These are phyloP conservation scores for Eucalyptus grandis DNA, from an alignment of 345 rosid genomes.

Conservation along the genomic window DNA sequence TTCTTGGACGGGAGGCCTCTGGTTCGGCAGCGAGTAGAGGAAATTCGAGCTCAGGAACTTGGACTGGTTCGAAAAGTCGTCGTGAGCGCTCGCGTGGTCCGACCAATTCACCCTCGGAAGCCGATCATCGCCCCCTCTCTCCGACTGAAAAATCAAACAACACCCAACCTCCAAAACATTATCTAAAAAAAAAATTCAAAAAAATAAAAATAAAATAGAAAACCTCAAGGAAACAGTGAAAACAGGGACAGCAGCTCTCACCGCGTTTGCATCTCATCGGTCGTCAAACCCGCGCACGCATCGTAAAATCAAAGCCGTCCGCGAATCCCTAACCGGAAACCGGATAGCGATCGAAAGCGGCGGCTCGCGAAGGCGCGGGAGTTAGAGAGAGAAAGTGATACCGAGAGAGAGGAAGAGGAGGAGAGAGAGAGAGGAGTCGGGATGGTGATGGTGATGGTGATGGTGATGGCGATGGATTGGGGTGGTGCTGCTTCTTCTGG, in stretches of 20 bases:
- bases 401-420: no score
- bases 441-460: not conserved
- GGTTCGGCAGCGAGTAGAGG: conserved; percentile 54
- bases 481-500: not conserved
- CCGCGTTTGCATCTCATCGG: not conserved
- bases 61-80: conserved; percentile 16
- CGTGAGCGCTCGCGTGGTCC: conserved; percentile 39
- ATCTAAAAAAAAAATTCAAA: not conserved
- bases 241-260: not conserved
- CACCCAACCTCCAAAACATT: not conserved
- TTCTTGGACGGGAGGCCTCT: conserved; percentile 36
- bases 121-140: conserved; percentile 3
- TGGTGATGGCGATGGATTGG: not conserved
- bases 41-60: conserved; percentile 52
- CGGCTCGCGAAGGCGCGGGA: no score
- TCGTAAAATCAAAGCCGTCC: no score
- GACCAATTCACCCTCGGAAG: conserved; percentile 70
- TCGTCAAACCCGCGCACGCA: not conserved
- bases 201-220: not conserved
- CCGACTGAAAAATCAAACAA: not conserved
- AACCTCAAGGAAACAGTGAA: not conserved
- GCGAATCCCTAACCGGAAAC: no score
- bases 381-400: not conserved
- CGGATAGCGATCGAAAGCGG: no score
- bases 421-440: no score